These are phyloP conservation scores for Penicillium psychrofluorescens DNA, from an alignment of 495 filamentous ascomycete species.

Conservation along the genomic window DNA sequence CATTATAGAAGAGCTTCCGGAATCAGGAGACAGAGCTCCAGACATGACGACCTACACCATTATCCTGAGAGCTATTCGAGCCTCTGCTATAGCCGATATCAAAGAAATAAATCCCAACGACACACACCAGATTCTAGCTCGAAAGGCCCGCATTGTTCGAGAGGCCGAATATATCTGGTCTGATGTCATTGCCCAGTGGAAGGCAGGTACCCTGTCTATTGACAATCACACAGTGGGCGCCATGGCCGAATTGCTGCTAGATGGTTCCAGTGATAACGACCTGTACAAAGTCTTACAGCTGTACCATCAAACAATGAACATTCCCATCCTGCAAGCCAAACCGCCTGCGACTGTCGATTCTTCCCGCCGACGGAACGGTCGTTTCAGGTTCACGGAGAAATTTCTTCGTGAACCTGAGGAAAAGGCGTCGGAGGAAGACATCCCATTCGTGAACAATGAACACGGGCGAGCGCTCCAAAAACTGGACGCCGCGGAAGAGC, in stretches of 20 bases:
- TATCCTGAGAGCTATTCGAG: conserved; percentile 64
- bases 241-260: conserved; percentile 67
- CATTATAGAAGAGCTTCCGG: conserved; percentile 58
- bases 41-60: conserved; percentile 69
- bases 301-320: conserved; percentile 67
- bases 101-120: conserved; percentile 17
- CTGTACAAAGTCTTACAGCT: conserved; percentile 64
- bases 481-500: background rate
- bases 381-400: too few species aligned
- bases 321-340: conserved; percentile 39
- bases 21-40: conserved; percentile 51
- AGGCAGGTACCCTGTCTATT: conserved; percentile 53
- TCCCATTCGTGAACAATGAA: conserved; percentile 29
- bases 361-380: background rate
- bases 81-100: conserved; percentile 21
- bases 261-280: conserved; percentile 49
- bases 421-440: conserved; percentile 9
- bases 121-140: conserved; percentile 27
- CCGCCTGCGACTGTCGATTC: conserved; percentile 5
- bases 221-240: conserved; percentile 67
- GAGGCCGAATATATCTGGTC: conserved; percentile 69
- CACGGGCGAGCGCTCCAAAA: conserved; percentile 1
- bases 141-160: conserved; percentile 30
- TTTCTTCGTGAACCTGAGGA: background rate
- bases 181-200: conserved; percentile 70